These are phyloP conservation scores for Pseudogymnoascus sp. DNA, from an alignment of 2,329 filamentous ascomycete genomes.

Conservation along the genomic window DNA sequence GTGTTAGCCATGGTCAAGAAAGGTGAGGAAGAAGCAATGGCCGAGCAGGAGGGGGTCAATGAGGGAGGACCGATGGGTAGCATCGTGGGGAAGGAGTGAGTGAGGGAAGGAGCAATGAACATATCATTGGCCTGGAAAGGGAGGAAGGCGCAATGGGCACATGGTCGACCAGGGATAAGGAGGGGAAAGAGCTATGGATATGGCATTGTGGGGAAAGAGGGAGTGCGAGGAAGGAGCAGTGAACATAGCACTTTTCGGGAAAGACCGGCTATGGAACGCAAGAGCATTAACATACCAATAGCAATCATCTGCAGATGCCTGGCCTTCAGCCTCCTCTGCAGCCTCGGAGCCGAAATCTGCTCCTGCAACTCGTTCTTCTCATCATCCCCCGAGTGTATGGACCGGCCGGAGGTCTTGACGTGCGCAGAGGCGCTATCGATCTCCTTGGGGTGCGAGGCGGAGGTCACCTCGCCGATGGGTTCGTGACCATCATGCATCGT, in stretches of 20 bases:
- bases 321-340: constrained; percentile 37
- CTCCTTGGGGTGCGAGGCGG: not conserved
- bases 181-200: not conserved
- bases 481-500: not conserved
- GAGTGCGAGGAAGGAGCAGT: not conserved
- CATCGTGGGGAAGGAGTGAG: not conserved
- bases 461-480: not conserved
- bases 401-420: not conserved
- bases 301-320: constrained; percentile 63
- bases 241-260: not conserved
- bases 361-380: constrained; percentile 22
- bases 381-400: constrained; percentile 14
- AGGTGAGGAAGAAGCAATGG: not conserved
- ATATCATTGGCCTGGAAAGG: not conserved
- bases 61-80: not conserved
- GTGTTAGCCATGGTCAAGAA: constrained; percentile 9
- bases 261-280: not conserved
- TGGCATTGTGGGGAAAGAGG: not conserved
- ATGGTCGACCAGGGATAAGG: not conserved
- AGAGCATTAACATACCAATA: constrained; percentile 32
- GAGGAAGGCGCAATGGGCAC: not conserved
- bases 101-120: not conserved
- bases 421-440: not conserved
- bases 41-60: not conserved
- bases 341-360: constrained; percentile 6